Evolutionary conservation across 768 basidiomycete genomes (phyloP).

Genomic region (Boletus subparvulus): DNA sequence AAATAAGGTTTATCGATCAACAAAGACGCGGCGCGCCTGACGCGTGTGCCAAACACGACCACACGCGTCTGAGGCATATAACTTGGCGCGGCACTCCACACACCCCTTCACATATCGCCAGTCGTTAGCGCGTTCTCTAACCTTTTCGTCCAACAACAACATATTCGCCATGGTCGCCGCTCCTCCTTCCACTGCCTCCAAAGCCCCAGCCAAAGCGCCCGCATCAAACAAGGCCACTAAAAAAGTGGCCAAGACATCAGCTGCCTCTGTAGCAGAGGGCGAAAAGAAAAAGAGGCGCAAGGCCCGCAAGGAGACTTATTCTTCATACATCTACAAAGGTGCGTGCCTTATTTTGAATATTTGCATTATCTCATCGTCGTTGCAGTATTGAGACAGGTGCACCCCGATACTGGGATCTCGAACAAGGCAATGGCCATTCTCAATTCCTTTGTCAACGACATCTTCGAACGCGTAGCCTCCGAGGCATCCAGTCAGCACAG

Average conservation of each 20-base stretch:
- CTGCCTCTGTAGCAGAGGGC: conserved; percentile 54
- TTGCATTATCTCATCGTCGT: not conserved
- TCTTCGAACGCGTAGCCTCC: conserved; percentile 89
- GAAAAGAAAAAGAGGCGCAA: conserved; percentile 92
- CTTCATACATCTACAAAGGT: conserved; percentile 96
- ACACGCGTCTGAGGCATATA: conserved; percentile 35
- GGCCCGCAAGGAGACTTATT: conserved; percentile 88
- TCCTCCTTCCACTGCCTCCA: conserved; percentile 42
- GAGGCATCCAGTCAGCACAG: conserved; percentile 78
- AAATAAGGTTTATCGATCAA: conserved; percentile 40
- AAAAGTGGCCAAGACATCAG: conserved; percentile 59
- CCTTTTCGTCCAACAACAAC: conserved; percentile 7
- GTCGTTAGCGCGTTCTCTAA: conserved; percentile 4
- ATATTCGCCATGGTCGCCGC: conserved; percentile 58
- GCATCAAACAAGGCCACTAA: conserved; percentile 38
- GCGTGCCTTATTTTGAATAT: not conserved
- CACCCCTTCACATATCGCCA: conserved; percentile 12
- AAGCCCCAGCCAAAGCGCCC: conserved; percentile 46
- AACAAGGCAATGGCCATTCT: conserved; percentile 95
- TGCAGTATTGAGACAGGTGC: conserved; percentile 91
- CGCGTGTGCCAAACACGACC: conserved; percentile 36
- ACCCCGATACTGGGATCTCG: conserved; percentile 98
- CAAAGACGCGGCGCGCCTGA: conserved; percentile 37
- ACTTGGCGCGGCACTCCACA: not conserved
- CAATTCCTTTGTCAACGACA: conserved; percentile 92